These are phyloP conservation scores for Colletotrichum sp. DNA, from an alignment of 2,329 filamentous ascomycete species.

Conservation along the genomic window DNA sequence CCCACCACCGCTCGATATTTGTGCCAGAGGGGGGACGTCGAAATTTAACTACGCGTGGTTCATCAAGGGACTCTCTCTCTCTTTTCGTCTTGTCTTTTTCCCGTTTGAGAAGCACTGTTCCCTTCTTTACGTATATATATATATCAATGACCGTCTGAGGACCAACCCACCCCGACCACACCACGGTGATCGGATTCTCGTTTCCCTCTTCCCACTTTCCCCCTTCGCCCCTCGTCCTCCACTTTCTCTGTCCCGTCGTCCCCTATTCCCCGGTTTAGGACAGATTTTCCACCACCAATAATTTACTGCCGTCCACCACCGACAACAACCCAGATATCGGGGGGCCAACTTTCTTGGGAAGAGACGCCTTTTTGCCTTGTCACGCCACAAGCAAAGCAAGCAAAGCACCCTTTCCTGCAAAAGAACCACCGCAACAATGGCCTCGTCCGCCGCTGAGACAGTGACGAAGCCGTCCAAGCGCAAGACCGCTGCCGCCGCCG, in stretches of 20 bases:
- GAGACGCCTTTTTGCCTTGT: neutral
- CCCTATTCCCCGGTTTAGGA: neutral
- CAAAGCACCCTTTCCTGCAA: neutral
- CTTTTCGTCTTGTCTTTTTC: neutral
- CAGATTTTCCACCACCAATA: neutral
- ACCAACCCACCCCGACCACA: neutral
- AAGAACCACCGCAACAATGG: conserved; percentile 22
- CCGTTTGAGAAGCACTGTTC: neutral
- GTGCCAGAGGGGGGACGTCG: neutral
- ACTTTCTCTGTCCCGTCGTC: neutral
- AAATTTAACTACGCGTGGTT: neutral
- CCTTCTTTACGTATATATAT: neutral
- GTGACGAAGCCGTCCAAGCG: conserved; percentile 35
- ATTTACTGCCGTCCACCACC: neutral
- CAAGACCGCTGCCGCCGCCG: conserved; percentile 15
- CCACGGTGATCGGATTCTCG: conserved; percentile 6
- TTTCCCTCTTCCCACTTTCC: neutral
- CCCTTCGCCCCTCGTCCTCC: neutral
- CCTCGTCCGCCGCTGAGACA: conserved; percentile 36
- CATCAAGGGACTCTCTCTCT: neutral
- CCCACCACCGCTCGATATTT: conserved; percentile 11
- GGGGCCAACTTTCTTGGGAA: neutral
- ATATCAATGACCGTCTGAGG: conserved; percentile 1
- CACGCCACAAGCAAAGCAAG: neutral
- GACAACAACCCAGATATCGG: neutral